Base-by-base conservation (phyloP, 768 basidiomycete genomes). In the Rhodotorula paludigena region DNA sequence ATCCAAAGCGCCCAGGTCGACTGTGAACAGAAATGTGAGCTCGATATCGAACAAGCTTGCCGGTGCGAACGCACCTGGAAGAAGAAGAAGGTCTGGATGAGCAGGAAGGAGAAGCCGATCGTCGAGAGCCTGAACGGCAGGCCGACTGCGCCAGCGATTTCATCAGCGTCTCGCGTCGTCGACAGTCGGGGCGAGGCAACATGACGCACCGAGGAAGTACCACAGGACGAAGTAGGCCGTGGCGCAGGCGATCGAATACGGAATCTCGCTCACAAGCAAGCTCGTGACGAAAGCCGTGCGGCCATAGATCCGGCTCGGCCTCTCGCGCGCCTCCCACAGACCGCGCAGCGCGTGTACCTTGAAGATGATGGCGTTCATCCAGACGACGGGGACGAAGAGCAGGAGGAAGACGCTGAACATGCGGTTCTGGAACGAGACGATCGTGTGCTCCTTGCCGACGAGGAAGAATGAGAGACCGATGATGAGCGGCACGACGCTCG, bases 241-340 rank as follows among this genome's bases (percentile, higher is more conserved):
- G 2, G 84, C 84, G 55, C 67, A 69, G 1, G 57, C 14, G 32
- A 73, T 11, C 58, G 64, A 66, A 55, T 69, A 73, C 6, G 72
- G 72, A 14, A 73, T 25, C 68, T 73, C 72, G 62, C 67, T 69
- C 0, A 73, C 61, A 18, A 69, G 28, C 47, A 69, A 25, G 32
- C 67, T 69, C 57, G 68, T 66, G 6, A 64, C 65, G 62, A 69
- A 69, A 23, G 68, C 80, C 21, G 78, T 81, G 84, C 86, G 85
- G 63, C 82, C 83, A 76, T 87, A 87, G 77, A 85, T 85, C 57
- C 83, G 79, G 67, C 85, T 85, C 0, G 85, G 81, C 7, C 85
- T 82, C 73, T 87, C 86, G 60, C 86, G 81, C 52, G 86, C 83
- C 76, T 87, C 85, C 72, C 87, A 87, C 47, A 87, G 77, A 0